Evolutionary conservation across 2,329 filamentous ascomycete species (phyloP), one percentile per base, ranked within the genome.

Genomic region (Sclerotinia nivalis): DNA sequence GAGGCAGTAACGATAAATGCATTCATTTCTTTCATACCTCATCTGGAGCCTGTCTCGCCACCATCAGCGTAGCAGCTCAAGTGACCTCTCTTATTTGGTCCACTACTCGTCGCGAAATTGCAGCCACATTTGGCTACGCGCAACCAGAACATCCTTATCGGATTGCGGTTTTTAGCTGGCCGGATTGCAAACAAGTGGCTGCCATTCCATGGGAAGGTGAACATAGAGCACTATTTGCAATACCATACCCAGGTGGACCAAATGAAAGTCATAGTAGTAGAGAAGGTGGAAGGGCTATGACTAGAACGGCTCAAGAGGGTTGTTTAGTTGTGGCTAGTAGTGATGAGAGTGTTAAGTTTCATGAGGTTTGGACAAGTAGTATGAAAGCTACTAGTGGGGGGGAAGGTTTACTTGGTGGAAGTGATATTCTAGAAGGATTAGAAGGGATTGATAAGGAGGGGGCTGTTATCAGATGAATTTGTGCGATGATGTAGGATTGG

Each of bases 81-180:
- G 93, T 99, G 62, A 99, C 96, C 0, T 92, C 92, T 61, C 84
- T 99, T 43, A 90, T 97, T 71, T 99, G 93, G 95, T 96, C 92
- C 67, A 91, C 86, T 40, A 95, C 89, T 15, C 87, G 92, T 15
- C 89, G 91, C 50, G 96, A 98, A 79, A 96, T 99, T 73, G 92
- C 88, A 0, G 96, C 93, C 1, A 97, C 95, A 0, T 97, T 99
- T 80, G 95, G 96, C 6, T 98, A 96, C 77, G 89, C 94, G 4
- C 91, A 97, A 74, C 93, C 95, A 0, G 92, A 97, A 55, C 96
- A 99, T 77, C 88, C 91, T 0, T 92, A 91, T 75, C 89, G 96
- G 28, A 92, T 99, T 73, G 96, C 93, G 1, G 90, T 98, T 12
- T 99, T 97, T 80, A 91, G 91, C 59, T 98, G 96, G 96, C 96